These are phyloP conservation scores for Paraconiothyrium brasiliense DNA, from an alignment of 2,329 filamentous ascomycete species.

Conservation along the genomic window DNA sequence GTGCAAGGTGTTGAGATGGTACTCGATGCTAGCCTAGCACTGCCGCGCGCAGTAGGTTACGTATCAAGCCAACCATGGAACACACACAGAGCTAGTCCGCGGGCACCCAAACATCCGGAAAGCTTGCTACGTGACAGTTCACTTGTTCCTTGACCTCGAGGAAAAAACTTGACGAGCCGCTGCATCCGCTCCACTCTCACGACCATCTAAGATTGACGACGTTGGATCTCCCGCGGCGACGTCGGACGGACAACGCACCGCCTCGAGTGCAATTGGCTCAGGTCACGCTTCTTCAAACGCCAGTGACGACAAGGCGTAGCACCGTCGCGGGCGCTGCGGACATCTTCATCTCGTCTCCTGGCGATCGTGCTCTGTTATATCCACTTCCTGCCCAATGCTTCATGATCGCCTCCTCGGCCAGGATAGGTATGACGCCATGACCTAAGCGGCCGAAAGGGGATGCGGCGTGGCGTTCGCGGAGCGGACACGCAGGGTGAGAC, in stretches of 20 bases:
- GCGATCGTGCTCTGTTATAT: conserved; percentile 15
- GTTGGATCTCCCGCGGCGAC: not conserved
- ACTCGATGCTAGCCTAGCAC: not conserved
- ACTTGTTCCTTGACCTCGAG: not conserved
- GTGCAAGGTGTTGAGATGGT: not conserved
- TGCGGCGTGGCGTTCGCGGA: not conserved
- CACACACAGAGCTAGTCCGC: not conserved
- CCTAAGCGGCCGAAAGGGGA: conserved; percentile 2
- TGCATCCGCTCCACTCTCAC: not conserved
- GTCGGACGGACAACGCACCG: not conserved
- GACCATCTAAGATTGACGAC: conserved; percentile 1
- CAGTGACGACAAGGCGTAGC: conserved; percentile 14
- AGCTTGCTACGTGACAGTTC: not conserved
- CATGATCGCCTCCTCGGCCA: conserved; percentile 1
- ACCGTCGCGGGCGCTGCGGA: conserved; percentile 3
- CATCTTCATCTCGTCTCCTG: conserved; percentile 26
- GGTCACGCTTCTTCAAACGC: conserved; percentile 14
- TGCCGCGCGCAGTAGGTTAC: not conserved
- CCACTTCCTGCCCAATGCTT: not conserved
- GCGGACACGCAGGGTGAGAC: not conserved
- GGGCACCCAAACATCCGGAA: not conserved
- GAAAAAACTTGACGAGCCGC: not conserved
- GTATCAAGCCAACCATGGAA: not conserved
- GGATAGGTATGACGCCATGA: conserved; percentile 6
- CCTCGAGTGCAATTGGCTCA: not conserved